Conservation (phyloP, 108 stramenopile species). For the Nannochloropsis salina region DNA sequence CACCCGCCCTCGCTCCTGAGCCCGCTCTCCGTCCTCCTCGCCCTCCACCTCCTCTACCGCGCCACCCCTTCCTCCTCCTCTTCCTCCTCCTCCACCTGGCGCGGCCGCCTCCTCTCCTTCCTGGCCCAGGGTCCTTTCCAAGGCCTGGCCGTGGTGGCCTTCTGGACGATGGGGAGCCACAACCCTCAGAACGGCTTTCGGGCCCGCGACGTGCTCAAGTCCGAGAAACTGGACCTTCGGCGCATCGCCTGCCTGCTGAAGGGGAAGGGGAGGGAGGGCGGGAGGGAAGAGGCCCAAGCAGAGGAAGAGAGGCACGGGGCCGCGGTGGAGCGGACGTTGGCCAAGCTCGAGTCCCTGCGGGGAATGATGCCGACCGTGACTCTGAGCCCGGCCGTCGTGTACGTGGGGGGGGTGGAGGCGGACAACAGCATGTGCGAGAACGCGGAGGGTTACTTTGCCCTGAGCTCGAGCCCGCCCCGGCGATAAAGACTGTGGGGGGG, state of each 20-base stretch:
- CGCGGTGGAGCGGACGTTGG: background rate
- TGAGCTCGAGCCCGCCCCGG: background rate
- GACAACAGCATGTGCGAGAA: background rate
- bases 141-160: background rate
- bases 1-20: background rate
- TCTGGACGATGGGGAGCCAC: background rate
- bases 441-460: background rate
- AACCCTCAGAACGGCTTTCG: background rate
- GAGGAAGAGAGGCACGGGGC: background rate
- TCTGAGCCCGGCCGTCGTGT: background rate
- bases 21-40: background rate
- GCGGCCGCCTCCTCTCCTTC: background rate
- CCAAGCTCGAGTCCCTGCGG: background rate
- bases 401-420: background rate
- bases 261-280: background rate
- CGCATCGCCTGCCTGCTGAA: background rate
- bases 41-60: background rate
- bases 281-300: background rate
- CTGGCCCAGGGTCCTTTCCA: background rate
- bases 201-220: background rate
- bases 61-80: background rate
- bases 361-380: background rate
- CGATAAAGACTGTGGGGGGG: background rate
- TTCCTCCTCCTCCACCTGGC: background rate
- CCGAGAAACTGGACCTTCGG: background rate